Evolutionary conservation across 169 alveolate species (phyloP).

Genomic region (Plasmodium inui): DNA sequence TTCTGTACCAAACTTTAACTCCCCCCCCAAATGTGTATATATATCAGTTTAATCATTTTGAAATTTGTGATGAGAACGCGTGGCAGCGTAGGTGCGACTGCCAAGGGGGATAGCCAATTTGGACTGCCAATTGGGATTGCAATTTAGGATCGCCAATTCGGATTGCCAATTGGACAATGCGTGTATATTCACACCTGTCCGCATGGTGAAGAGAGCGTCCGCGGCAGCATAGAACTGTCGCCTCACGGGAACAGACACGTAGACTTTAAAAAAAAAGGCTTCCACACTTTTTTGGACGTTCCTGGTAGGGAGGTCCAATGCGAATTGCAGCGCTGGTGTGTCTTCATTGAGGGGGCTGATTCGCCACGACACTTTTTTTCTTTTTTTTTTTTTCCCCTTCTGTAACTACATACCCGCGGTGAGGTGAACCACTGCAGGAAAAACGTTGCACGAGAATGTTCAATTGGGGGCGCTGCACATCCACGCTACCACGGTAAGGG

Average conservation of each 20-base stretch:
- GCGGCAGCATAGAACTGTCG: not conserved
- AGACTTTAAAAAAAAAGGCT: not conserved
- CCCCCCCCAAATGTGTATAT: not conserved
- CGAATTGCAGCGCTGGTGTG: not conserved
- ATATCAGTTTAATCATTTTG: not conserved
- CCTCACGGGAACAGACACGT: not conserved
- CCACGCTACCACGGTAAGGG: not conserved
- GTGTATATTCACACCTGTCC: not conserved
- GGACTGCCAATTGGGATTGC: not conserved
- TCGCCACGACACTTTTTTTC: not conserved
- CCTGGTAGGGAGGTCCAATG: not conserved
- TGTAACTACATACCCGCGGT: not conserved
- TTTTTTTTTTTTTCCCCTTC: not conserved
- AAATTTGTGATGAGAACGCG: not conserved
- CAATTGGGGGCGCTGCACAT: not conserved
- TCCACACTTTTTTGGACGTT: not conserved
- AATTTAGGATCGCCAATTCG: not conserved
- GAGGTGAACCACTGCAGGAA: not conserved
- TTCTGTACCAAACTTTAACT: conserved; percentile 8
- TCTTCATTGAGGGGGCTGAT: not conserved
- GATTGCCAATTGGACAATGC: not conserved
- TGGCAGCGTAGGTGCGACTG: not conserved
- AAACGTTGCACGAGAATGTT: not conserved
- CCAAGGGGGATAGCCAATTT: not conserved
- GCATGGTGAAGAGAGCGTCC: not conserved